A percentile compares a stretch with the other conserved stretches of the same genome.
Conservation (phyloP, 1,284 basidiomycete species). For the Cutaneotrichosporon daszewskae region DNA sequence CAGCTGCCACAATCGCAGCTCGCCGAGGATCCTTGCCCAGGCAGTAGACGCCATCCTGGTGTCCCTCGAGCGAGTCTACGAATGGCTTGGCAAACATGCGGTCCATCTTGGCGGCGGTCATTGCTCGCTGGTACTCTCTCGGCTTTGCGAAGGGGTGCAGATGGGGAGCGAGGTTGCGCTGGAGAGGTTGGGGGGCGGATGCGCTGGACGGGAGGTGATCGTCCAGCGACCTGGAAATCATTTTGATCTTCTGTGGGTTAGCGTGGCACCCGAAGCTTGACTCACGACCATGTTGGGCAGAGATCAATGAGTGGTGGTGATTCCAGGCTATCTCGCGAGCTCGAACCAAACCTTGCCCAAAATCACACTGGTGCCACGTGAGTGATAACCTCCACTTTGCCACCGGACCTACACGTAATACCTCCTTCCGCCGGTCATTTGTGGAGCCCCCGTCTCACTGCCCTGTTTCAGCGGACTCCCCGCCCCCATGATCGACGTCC, state of each 20-base stretch:
- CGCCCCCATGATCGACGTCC: no score
- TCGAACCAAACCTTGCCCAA: no score
- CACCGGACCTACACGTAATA: no score
- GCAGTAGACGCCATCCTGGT: slow-evolving; percentile 91
- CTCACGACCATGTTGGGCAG: slow-evolving; percentile 11
- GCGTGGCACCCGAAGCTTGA: not conserved
- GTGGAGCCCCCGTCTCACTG: no score
- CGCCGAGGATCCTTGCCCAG: slow-evolving; percentile 72
- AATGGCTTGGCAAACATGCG: slow-evolving; percentile 97
- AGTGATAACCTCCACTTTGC: no score
- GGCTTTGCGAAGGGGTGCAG: slow-evolving; percentile 91
- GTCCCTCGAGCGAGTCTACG: slow-evolving; percentile 81
- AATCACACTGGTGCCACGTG: no score
- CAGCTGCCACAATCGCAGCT: slow-evolving; percentile 79
- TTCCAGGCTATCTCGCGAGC: no score
- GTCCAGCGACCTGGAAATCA: slow-evolving; percentile 48
- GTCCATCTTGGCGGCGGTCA: slow-evolving; percentile 95
- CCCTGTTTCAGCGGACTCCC: no score
- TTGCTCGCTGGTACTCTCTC: slow-evolving; percentile 85
- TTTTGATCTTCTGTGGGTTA: slow-evolving; percentile 46
- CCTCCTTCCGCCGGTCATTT: no score
- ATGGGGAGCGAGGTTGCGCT: slow-evolving; percentile 86
- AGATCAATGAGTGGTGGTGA: no score
- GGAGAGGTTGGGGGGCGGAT: slow-evolving; percentile 57
- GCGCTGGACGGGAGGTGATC: slow-evolving; percentile 47